Conservation (phyloP, 1,284 basidiomycete species). For the Tetrapyrgos nigripes region DNA sequence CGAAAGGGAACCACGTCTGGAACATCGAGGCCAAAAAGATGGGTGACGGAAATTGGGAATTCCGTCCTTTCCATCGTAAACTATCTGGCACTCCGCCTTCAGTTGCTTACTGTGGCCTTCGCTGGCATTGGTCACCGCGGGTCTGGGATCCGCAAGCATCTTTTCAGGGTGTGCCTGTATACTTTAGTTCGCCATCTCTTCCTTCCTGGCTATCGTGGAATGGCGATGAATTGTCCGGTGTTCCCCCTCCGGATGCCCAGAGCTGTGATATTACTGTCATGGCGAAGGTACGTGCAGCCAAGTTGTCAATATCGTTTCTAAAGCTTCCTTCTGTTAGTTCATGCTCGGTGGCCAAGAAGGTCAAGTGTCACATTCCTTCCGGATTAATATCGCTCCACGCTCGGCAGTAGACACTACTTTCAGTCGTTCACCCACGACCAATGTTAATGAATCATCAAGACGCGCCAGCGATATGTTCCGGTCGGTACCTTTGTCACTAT, state of each 20-base stretch:
- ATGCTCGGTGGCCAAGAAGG: constrained; percentile 77
- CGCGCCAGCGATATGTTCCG: constrained; percentile 60
- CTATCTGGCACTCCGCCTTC: constrained; percentile 83
- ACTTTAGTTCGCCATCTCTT: constrained; percentile 80
- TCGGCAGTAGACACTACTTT: constrained; percentile 67
- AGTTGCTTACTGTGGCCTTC: constrained; percentile 84
- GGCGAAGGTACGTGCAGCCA: constrained; percentile 60
- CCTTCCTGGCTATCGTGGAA: constrained; percentile 92
- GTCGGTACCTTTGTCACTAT: constrained; percentile 15
- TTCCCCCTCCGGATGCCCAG: constrained; percentile 74
- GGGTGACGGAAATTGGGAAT: constrained; percentile 84
- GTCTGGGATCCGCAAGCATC: constrained; percentile 98
- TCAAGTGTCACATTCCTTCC: constrained; percentile 67
- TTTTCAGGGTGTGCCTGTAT: constrained; percentile 79
- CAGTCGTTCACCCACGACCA: constrained; percentile 45
- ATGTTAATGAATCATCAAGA: constrained; percentile 65
- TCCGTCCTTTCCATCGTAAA: constrained; percentile 89
- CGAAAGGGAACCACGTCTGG: constrained; percentile 99
- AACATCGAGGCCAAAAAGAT: constrained; percentile 94
- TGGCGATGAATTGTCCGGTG: constrained; percentile 76
- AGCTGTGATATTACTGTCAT: constrained; percentile 74
- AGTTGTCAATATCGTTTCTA: constrained; percentile 14
- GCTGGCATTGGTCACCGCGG: constrained; percentile 92
- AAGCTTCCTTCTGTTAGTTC: constrained; percentile 53
- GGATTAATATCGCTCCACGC: constrained; percentile 74